These are phyloP conservation scores for Diospyros kaki DNA, from an alignment of 148 eudicot species.

Conservation along the genomic window DNA sequence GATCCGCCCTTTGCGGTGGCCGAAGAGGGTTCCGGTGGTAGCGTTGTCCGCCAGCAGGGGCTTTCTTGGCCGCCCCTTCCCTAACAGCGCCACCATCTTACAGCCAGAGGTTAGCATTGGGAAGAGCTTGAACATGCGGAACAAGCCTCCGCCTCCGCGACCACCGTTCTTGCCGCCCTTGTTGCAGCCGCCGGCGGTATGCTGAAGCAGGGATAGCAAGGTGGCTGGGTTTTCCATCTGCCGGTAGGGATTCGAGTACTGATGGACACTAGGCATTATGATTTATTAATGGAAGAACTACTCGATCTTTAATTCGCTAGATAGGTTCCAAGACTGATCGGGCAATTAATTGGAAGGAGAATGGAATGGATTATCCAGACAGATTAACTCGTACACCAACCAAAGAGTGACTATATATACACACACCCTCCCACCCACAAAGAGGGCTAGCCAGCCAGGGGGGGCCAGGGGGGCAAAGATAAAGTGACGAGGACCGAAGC, in stretches of 20 bases:
- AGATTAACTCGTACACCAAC: too few species aligned
- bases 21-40: slow-evolving; percentile 80
- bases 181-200: slow-evolving; percentile 19
- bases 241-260: slow-evolving; percentile 26
- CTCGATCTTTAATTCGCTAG: too few species aligned
- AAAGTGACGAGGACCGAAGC: too few species aligned
- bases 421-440: too few species aligned
- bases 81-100: slow-evolving; percentile 67
- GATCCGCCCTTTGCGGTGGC: slow-evolving; percentile 59
- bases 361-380: too few species aligned
- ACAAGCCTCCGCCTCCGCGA: slow-evolving; percentile 24
- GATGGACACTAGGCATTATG: slow-evolving; percentile 24
- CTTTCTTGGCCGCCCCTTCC: slow-evolving; percentile 41
- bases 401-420: too few species aligned
- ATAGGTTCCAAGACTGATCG: too few species aligned
- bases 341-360: too few species aligned
- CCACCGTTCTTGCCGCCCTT: slow-evolving; percentile 11
- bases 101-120: slow-evolving; percentile 79
- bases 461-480: too few species aligned
- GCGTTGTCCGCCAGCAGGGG: slow-evolving; percentile 61
- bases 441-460: too few species aligned
- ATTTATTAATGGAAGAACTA: too few species aligned
- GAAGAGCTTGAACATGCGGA: slow-evolving; percentile 70
- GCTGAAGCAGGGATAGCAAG: slow-evolving; percentile 30
- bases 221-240: slow-evolving; percentile 34